Percentiles rank a stretch among this genome's conserved stretches.
Conservation (phyloP, 441 rosid genomes). For the Pelargonium fulgidum region DNA sequence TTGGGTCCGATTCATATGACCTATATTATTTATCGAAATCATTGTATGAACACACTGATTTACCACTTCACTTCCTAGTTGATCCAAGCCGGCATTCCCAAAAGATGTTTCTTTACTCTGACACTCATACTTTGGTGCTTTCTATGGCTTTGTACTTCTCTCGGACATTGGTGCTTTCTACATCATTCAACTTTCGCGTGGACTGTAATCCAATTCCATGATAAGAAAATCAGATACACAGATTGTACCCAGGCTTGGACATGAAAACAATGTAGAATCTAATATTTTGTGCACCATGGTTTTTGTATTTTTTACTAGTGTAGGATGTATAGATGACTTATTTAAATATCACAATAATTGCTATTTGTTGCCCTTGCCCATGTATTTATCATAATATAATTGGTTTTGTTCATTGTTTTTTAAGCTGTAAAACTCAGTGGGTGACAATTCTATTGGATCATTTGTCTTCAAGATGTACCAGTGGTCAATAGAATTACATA, state of each 20-base stretch:
- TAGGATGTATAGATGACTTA: too few relatives aligned
- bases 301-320: neutral
- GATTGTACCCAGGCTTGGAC: neutral
- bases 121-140: too few relatives aligned
- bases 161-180: neutral
- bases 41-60: neutral
- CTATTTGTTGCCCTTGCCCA: neutral
- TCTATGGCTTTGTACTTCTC: neutral
- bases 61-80: neutral
- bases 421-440: neutral
- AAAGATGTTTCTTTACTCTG: neutral
- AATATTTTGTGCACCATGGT: neutral
- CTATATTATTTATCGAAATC: neutral
- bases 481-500: too few relatives aligned
- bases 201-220: neutral
- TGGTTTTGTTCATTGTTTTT: neutral
- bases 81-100: neutral
- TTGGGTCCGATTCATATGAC: neutral
- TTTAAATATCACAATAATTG: neutral
- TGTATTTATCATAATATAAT: neutral
- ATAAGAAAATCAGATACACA: neutral
- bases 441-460: conserved; percentile 2
- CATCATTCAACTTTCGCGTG: neutral
- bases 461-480: neutral
- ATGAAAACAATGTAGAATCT: neutral